A percentile compares a stretch with the other conserved stretches of the same genome.
These are phyloP conservation scores for Agapanthus africanus DNA, from an alignment of 106 monocot species.

Conservation along the genomic window DNA sequence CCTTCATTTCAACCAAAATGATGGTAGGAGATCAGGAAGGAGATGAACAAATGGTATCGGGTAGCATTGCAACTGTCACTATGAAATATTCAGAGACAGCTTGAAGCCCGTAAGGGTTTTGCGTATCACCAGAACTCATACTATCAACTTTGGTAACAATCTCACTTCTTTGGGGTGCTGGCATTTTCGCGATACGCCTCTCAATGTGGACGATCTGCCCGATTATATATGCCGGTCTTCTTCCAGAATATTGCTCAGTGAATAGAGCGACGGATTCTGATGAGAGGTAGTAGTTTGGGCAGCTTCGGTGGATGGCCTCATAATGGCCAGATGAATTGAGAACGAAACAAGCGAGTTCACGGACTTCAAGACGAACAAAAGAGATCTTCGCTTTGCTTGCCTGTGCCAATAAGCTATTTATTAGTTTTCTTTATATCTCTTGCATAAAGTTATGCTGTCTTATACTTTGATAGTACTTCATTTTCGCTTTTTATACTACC, in stretches of 20 bases:
- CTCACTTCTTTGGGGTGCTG: no score
- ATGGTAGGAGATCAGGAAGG: slow-evolving; percentile 73
- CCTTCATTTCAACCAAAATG: slow-evolving; percentile 66
- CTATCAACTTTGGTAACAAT: slow-evolving; percentile 28
- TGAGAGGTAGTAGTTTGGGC: slow-evolving; percentile 80
- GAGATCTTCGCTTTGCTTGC: slow-evolving; percentile 92
- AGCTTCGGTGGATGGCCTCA: slow-evolving; percentile 64
- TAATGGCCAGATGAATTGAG: slow-evolving; percentile 66
- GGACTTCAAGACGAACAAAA: slow-evolving; percentile 70
- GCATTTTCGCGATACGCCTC: no score
- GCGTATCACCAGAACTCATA: not conserved
- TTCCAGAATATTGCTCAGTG: slow-evolving; percentile 39
- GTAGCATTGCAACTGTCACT: slow-evolving; percentile 88
- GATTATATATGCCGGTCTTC: slow-evolving; percentile 63
- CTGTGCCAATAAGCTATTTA: no score
- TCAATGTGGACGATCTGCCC: slow-evolving; percentile 97
- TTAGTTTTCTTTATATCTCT: no score
- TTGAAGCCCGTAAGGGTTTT: slow-evolving; percentile 65
- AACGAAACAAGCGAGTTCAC: slow-evolving; percentile 83
- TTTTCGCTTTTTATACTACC: no score
- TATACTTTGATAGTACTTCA: no score
- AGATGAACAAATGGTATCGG: slow-evolving; percentile 55
- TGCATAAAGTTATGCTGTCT: no score
- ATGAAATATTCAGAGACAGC: slow-evolving; percentile 86
- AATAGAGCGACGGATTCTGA: slow-evolving; percentile 92